A percentile compares a stretch with the other conserved stretches of the same genome.
phyloP scores from a whole-genome alignment of 805 yeast species.

The Saturnispora silvae region DNA sequence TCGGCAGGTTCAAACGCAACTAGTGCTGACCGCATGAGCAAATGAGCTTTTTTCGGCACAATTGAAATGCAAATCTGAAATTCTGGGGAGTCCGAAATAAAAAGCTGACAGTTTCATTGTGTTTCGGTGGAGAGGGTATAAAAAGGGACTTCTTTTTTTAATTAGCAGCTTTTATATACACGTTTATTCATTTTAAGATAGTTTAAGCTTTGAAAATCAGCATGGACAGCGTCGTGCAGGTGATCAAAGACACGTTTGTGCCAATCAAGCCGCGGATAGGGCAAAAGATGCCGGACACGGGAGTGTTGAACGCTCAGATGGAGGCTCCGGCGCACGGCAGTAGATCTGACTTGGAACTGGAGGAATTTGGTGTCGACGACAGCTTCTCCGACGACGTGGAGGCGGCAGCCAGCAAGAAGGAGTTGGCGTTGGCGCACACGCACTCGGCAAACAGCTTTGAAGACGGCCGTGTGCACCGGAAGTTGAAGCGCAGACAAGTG shows the following conservation, averaged over 20 bases:
- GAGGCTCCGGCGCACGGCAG: conserved; percentile 1
- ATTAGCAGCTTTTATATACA: too few species aligned
- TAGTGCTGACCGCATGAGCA: conserved; percentile 1
- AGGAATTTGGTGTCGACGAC: conserved; percentile 8
- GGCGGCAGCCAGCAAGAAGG: conserved; percentile 1
- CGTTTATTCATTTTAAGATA: too few species aligned
- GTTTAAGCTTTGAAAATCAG: not conserved
- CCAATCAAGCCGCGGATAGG: conserved; percentile 11
- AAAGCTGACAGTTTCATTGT: not conserved
- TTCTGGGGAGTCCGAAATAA: not conserved
- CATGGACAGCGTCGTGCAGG: not conserved
- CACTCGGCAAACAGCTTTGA: conserved; percentile 6
- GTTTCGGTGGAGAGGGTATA: too few species aligned
- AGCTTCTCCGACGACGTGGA: conserved; percentile 10
- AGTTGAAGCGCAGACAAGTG: conserved; percentile 53
- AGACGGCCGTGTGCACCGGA: conserved; percentile 19
- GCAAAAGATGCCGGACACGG: not conserved
- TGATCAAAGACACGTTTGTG: conserved; percentile 13
- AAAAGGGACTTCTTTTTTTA: too few species aligned
- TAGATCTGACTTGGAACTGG: not conserved
- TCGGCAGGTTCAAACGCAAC: conserved; percentile 1
- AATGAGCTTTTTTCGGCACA: not conserved
- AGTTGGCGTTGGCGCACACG: not conserved
- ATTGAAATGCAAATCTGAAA: not conserved
- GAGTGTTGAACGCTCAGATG: conserved; percentile 10